phyloP scores from a whole-genome alignment of 345 rosid genomes.

The Gossypium australe region DNA sequence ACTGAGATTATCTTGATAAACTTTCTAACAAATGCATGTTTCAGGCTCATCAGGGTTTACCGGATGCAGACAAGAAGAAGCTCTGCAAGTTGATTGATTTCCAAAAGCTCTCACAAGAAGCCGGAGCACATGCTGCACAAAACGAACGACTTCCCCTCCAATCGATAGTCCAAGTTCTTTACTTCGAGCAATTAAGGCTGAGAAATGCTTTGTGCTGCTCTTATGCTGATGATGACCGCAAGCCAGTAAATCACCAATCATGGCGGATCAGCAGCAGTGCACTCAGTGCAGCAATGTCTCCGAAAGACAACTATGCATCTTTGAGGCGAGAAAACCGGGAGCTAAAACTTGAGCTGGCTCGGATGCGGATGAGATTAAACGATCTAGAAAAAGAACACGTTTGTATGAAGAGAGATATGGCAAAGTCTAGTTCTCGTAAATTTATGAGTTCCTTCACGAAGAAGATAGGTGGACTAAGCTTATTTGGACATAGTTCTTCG shows the following conservation, averaged over 20 bases:
- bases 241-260: slow-evolving; percentile 64
- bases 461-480: slow-evolving; percentile 72
- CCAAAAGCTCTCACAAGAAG: slow-evolving; percentile 96
- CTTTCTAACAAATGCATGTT: slow-evolving; percentile 1
- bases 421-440: slow-evolving; percentile 79
- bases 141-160: slow-evolving; percentile 95
- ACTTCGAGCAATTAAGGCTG: slow-evolving; percentile 89
- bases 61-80: slow-evolving; percentile 80
- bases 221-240: slow-evolving; percentile 58
- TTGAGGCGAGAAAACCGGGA: slow-evolving; percentile 92
- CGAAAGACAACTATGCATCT: slow-evolving; percentile 92
- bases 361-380: slow-evolving; percentile 84
- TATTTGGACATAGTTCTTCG: slow-evolving; percentile 79
- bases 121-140: slow-evolving; percentile 97
- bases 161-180: slow-evolving; percentile 92
- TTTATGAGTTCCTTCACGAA: slow-evolving; percentile 83
- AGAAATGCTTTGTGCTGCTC: slow-evolving; percentile 68
- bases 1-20: background rate
- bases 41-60: slow-evolving; percentile 74
- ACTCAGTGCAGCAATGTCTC: slow-evolving; percentile 95
- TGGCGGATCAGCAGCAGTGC: slow-evolving; percentile 95
- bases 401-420: slow-evolving; percentile 95
- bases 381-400: slow-evolving; percentile 96
- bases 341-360: slow-evolving; percentile 85
- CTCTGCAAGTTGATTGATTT: slow-evolving; percentile 77